Conservation (phyloP, 768 basidiomycete species). For the Auriscalpium microsporum region DNA sequence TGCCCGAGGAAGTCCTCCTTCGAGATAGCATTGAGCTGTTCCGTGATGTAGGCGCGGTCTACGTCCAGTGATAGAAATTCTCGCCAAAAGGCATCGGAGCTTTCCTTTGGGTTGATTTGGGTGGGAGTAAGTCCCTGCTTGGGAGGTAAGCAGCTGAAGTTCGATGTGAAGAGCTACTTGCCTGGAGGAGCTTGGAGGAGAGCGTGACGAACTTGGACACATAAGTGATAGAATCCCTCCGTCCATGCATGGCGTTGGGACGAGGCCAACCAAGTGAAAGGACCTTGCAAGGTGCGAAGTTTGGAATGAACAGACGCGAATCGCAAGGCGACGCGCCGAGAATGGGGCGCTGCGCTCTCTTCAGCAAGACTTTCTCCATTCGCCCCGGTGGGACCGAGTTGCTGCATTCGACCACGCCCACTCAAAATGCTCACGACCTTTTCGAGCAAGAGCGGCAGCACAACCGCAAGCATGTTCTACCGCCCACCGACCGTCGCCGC, state of each 20-base stretch:
- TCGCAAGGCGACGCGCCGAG: not conserved
- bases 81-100: constrained; percentile 41
- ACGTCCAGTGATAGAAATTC: constrained; percentile 44
- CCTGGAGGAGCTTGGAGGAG: constrained; percentile 44
- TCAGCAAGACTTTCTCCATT: too few relatives aligned
- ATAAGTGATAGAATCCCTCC: constrained; percentile 8
- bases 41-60: constrained; percentile 37
- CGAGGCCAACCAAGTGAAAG: too few relatives aligned
- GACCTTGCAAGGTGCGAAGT: too few relatives aligned
- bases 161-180: constrained; percentile 3
- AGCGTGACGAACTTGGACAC: constrained; percentile 40
- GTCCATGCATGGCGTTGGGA: too few relatives aligned
- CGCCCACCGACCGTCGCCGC: constrained; percentile 7
- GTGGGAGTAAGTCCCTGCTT: constrained; percentile 33
- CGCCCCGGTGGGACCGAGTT: not conserved
- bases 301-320: too few relatives aligned
- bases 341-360: too few relatives aligned
- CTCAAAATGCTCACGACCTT: constrained; percentile 15
- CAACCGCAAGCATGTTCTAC: constrained; percentile 10
- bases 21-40: constrained; percentile 30
- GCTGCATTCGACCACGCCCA: not conserved
- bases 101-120: constrained; percentile 37
- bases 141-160: not conserved
- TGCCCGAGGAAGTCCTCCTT: constrained; percentile 42
- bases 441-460: constrained; percentile 12